Percentiles rank a stretch among this genome's conserved stretches.
phyloP scores from a whole-genome alignment of 108 stramenopile genomes.

The Cyclotella distinguenda region DNA sequence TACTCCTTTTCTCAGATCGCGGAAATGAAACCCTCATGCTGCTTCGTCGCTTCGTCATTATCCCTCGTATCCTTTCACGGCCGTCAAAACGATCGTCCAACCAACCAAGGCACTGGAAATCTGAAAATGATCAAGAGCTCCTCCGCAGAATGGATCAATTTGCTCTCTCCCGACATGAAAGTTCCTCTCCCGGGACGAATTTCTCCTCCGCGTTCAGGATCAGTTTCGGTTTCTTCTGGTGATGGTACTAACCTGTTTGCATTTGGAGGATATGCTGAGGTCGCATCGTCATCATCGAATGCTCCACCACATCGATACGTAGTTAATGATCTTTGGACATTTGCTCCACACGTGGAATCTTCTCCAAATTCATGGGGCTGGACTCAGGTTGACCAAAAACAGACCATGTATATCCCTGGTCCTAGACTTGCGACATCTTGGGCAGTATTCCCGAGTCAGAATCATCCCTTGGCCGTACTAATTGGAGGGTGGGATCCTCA shows the following conservation, averaged over 20 bases:
- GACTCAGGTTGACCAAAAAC: constrained; percentile 18
- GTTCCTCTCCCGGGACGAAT: constrained; percentile 15
- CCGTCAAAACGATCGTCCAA: not conserved
- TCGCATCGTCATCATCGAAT: not conserved
- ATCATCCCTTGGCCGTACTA: constrained; percentile 27
- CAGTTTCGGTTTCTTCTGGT: constrained; percentile 46
- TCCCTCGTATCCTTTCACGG: not conserved
- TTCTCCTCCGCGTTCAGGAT: constrained; percentile 64
- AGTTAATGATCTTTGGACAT: constrained; percentile 66
- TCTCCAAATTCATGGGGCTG: constrained; percentile 31
- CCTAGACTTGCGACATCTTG: constrained; percentile 61
- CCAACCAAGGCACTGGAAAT: not conserved
- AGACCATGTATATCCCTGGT: constrained; percentile 38
- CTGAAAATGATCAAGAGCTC: not conserved
- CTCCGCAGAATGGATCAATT: constrained; percentile 44
- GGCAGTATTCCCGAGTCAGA: constrained; percentile 21
- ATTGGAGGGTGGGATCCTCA: constrained; percentile 81
- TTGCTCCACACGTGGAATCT: constrained; percentile 23
- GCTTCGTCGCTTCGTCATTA: not conserved
- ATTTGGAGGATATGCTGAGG: constrained; percentile 80
- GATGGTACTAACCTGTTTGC: constrained; percentile 29
- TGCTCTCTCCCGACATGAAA: constrained; percentile 26
- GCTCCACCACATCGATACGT: constrained; percentile 29
- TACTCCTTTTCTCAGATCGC: too few relatives aligned
- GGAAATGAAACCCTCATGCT: not conserved